Percentiles rank a stretch among this genome's conserved stretches.
Evolutionary conservation across 1,284 basidiomycete genomes (phyloP).

Genomic region (Rhodotorula sp.): DNA sequence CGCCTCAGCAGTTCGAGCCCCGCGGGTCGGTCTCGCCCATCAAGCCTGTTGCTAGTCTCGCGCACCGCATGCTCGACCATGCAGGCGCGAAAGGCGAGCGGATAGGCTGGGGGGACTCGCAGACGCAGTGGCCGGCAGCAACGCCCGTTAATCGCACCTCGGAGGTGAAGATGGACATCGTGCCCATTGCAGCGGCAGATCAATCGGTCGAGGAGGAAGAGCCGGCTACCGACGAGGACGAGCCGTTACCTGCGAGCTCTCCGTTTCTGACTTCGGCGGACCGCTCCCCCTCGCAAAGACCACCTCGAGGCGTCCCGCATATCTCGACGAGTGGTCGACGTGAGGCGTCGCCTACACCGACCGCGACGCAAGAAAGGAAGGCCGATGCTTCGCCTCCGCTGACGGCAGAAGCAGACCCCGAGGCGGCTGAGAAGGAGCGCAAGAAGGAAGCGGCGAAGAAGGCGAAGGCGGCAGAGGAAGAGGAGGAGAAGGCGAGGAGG

Average conservation of each 20-base stretch:
- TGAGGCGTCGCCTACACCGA: background rate
- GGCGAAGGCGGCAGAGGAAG: background rate
- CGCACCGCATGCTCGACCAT: conserved; percentile 19
- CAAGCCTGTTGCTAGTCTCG: background rate
- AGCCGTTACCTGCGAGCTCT: background rate
- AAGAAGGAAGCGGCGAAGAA: background rate
- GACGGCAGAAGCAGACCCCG: too few species aligned
- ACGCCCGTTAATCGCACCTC: too few species aligned
- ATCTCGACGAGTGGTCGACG: background rate
- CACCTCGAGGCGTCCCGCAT: background rate
- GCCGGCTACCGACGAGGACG: background rate
- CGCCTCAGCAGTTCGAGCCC: background rate
- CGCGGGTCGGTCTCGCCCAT: background rate
- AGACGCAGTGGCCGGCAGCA: background rate
- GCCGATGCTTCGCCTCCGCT: too few species aligned
- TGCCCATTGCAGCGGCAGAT: background rate
- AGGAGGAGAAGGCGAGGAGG: background rate
- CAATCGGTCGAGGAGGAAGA: background rate
- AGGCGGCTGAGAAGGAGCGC: too few species aligned
- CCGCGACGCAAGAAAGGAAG: too few species aligned
- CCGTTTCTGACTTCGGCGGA: background rate
- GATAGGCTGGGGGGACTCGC: conserved; percentile 12
- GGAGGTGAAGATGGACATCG: background rate
- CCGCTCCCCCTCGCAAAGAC: background rate
- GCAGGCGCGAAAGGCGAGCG: background rate